Conservation (phyloP, 495 filamentous ascomycete genomes). For the Hypomontagnella submonticulosa region DNA sequence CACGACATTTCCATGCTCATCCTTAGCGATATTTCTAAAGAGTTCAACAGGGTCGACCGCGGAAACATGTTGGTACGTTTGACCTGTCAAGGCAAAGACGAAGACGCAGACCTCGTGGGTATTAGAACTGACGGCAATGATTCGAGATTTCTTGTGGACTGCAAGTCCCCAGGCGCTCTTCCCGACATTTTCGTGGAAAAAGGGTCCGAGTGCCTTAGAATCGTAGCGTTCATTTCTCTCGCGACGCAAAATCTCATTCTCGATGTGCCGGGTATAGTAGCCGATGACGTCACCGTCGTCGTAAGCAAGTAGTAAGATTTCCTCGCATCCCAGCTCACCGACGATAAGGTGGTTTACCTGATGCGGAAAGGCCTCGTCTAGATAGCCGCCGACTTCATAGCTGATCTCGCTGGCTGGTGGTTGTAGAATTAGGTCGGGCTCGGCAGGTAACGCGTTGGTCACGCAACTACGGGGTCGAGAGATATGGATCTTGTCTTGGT, state of each 20-base stretch:
- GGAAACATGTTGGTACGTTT: constrained; percentile 22
- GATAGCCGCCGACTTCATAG: constrained; percentile 60
- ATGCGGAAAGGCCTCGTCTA: constrained; percentile 70
- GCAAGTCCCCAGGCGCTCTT: constrained; percentile 90
- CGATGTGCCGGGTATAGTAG: constrained; percentile 71
- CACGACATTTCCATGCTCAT: constrained; percentile 38
- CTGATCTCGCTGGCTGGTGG: constrained; percentile 63
- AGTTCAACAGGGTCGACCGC: constrained; percentile 33
- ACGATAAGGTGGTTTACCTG: constrained; percentile 82
- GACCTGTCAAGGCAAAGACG: constrained; percentile 72
- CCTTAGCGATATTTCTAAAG: constrained; percentile 38
- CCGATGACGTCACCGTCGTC: constrained; percentile 92
- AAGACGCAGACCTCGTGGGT: constrained; percentile 72
- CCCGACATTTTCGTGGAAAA: constrained; percentile 80
- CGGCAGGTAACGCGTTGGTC: constrained; percentile 66
- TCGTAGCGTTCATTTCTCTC: constrained; percentile 19
- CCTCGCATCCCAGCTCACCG: constrained; percentile 81
- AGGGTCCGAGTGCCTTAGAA: constrained; percentile 52
- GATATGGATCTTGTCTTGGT: constrained; percentile 74
- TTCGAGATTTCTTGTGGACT: constrained; percentile 77
- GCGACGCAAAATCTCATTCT: constrained; percentile 29
- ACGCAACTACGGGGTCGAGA: constrained; percentile 75
- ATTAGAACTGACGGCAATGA: constrained; percentile 87
- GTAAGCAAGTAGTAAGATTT: constrained; percentile 78
- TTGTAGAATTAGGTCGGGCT: constrained; percentile 72